Evolutionary conservation across 176 grass and related monocot species (phyloP).

Genomic region (Calamus simplicifolius): DNA sequence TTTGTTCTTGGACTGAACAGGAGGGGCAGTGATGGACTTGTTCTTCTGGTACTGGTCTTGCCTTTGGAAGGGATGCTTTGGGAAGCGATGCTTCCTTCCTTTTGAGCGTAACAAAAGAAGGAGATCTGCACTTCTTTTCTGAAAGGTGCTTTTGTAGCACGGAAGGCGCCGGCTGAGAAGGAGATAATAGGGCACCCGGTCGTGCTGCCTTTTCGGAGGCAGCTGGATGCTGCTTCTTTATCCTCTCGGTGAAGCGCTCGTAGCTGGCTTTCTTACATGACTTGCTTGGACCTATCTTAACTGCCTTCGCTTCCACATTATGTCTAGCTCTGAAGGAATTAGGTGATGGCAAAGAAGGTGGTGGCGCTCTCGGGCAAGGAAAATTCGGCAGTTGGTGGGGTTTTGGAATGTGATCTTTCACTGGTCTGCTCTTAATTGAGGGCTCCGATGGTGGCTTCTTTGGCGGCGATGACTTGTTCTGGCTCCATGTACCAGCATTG

Average conservation of each 20-base stretch:
- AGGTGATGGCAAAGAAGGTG: not conserved
- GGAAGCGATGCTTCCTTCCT: too few species aligned
- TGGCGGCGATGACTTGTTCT: not conserved
- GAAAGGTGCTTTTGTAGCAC: not conserved
- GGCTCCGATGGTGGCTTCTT: not conserved
- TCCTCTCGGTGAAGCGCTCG: not conserved
- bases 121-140: not conserved
- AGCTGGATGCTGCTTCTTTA: not conserved
- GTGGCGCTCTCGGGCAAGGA: not conserved
- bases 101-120: too few species aligned
- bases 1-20: too few species aligned
- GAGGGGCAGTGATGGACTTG: too few species aligned
- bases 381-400: constrained; percentile 1
- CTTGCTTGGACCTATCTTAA: not conserved
- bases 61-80: too few species aligned
- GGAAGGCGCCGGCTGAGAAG: not conserved
- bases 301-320: not conserved
- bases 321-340: not conserved
- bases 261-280: not conserved
- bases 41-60: too few species aligned
- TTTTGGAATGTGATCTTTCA: too few species aligned
- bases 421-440: too few species aligned
- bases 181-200: too few species aligned
- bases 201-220: too few species aligned
- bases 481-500: not conserved